A percentile compares a stretch with the other conserved stretches of the same genome.
phyloP scores from a whole-genome alignment of 768 basidiomycete genomes.

The Mycena epipterygia region DNA sequence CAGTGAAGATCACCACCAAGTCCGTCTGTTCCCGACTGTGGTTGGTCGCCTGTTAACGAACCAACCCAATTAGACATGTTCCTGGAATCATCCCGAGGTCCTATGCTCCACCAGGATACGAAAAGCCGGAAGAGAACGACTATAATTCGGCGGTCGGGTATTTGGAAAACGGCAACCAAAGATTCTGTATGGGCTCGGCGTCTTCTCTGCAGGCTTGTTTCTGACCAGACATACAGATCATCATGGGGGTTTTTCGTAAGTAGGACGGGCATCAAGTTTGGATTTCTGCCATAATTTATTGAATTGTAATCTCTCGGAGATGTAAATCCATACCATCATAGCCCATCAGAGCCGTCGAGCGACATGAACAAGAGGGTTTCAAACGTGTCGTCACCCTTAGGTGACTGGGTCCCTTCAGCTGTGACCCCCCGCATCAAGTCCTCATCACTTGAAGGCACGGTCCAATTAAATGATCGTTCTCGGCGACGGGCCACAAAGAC shows the following conservation, averaged over 20 bases:
- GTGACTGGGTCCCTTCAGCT: constrained; percentile 54
- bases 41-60: neutral
- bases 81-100: constrained; percentile 57
- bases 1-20: constrained; percentile 53
- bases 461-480: constrained; percentile 70
- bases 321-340: constrained; percentile 12
- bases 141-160: constrained; percentile 67
- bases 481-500: constrained; percentile 74
- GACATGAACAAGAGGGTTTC: constrained; percentile 73
- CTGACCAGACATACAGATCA: constrained; percentile 29
- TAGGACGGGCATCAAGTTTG: neutral
- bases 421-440: constrained; percentile 73
- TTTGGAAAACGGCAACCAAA: constrained; percentile 69
- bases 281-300: constrained; percentile 3
- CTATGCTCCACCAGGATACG: constrained; percentile 68
- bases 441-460: constrained; percentile 61
- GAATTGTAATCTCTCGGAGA: neutral
- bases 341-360: constrained; percentile 42
- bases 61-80: constrained; percentile 44
- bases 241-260: constrained; percentile 34
- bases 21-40: neutral
- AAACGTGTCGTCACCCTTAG: constrained; percentile 78
- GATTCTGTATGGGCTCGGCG: constrained; percentile 47
- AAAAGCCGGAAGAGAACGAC: constrained; percentile 56
- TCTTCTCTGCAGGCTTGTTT: neutral